Percentiles rank a stretch among this genome's conserved stretches.
Evolutionary conservation across 2,329 filamentous ascomycete species (phyloP).

Genomic region (Bipolaris victoriae): DNA sequence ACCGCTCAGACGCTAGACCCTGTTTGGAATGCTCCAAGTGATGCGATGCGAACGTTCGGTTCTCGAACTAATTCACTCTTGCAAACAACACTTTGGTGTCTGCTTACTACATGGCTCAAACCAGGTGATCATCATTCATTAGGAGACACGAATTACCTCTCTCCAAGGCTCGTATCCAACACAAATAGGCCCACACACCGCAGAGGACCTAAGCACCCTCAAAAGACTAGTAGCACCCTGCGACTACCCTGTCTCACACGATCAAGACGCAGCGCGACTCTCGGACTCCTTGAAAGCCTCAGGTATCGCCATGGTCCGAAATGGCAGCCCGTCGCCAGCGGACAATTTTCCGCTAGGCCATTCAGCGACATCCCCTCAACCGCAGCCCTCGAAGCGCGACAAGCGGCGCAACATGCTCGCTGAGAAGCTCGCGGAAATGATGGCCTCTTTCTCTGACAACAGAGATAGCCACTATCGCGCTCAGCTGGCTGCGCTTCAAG

Average conservation of each 20-base stretch:
- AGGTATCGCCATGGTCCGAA: constrained; percentile 44
- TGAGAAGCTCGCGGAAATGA: constrained; percentile 78
- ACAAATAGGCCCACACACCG: neutral
- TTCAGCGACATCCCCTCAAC: constrained; percentile 53
- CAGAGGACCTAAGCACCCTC: neutral
- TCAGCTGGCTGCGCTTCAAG: constrained; percentile 88
- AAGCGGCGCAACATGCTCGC: constrained; percentile 83
- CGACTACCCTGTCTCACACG: constrained; percentile 6
- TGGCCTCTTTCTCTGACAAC: constrained; percentile 78
- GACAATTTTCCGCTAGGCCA: constrained; percentile 47
- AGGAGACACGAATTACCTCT: neutral
- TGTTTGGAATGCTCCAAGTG: constrained; percentile 18
- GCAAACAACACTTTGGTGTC: constrained; percentile 14
- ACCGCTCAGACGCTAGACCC: constrained; percentile 9
- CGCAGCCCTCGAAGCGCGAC: constrained; percentile 78
- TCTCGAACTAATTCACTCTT: constrained; percentile 18
- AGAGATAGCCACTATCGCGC: constrained; percentile 85
- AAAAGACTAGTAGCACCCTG: constrained; percentile 1
- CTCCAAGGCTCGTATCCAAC: neutral
- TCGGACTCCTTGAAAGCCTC: neutral
- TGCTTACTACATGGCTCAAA: constrained; percentile 9
- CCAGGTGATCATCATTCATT: neutral
- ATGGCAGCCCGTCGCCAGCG: constrained; percentile 46
- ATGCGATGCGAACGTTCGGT: constrained; percentile 17
- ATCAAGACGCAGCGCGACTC: constrained; percentile 5